A percentile compares a stretch with the other conserved stretches of the same genome.
These are phyloP conservation scores for Neurospora africana DNA, from an alignment of 495 filamentous ascomycete species.

Conservation along the genomic window DNA sequence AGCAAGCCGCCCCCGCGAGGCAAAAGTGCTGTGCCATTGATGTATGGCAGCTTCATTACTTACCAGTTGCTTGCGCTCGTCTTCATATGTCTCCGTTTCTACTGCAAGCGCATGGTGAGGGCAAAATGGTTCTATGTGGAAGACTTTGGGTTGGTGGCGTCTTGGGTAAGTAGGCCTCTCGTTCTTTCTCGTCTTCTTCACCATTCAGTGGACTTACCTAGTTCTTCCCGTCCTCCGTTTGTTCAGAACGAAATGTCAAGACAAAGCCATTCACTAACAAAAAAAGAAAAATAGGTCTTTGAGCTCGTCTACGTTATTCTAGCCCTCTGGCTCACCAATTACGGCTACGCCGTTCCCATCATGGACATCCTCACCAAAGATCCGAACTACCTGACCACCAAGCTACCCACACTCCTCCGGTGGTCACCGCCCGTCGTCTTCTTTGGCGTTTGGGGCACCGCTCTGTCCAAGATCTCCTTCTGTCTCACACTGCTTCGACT, in stretches of 20 bases:
- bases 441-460: neutral
- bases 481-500: neutral
- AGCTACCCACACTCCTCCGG: neutral
- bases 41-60: neutral
- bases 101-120: neutral
- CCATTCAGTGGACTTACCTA: too few relatives aligned
- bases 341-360: neutral
- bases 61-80: neutral
- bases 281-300: neutral
- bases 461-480: neutral
- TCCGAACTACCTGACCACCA: neutral
- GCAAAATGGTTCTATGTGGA: neutral
- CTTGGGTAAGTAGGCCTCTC: neutral
- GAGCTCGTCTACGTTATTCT: neutral
- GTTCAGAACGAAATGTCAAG: too few relatives aligned
- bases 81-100: neutral
- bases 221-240: too few relatives aligned
- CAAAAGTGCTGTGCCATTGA: neutral
- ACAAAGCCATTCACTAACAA: too few relatives aligned
- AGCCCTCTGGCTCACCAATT: neutral
- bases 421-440: neutral
- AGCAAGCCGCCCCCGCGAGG: neutral
- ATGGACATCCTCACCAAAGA: neutral
- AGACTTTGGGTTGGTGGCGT: neutral
- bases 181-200: too few relatives aligned